Conservation (phyloP, 106 monocot species). For the Allium fistulosum region DNA sequence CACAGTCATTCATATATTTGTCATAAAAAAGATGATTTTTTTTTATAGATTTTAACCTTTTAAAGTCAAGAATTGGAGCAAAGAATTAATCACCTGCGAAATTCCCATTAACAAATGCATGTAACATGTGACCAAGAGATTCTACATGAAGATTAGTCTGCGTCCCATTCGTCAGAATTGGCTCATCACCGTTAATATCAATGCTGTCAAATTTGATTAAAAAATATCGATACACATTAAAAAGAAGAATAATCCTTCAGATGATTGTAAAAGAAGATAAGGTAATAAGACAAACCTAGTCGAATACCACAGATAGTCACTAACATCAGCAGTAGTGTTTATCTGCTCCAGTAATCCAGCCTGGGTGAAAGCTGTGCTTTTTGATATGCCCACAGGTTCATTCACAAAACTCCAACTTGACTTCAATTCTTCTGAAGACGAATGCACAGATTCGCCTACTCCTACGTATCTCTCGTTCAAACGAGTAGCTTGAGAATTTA, state of each 20-base stretch:
- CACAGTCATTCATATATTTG: no score
- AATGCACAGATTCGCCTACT: conserved; percentile 10
- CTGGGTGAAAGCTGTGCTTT: conserved; percentile 40
- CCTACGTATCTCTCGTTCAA: conserved; percentile 43
- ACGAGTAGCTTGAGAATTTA: conserved; percentile 68
- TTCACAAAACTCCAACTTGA: conserved; percentile 70
- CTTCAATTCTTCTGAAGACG: conserved; percentile 24
- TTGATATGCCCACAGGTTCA: conserved; percentile 86
- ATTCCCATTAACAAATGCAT: conserved; percentile 71
- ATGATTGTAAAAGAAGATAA: not conserved
- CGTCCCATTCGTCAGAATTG: conserved; percentile 50
- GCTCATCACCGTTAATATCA: conserved; percentile 59
- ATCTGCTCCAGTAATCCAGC: conserved; percentile 83
- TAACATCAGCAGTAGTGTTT: conserved; percentile 84
- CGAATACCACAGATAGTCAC: conserved; percentile 98
- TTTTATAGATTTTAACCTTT: no score
- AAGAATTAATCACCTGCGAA: conserved; percentile 41
- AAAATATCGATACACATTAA: not conserved
- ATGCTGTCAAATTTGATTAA: conserved; percentile 26
- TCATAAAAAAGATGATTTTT: not conserved
- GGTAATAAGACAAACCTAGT: conserved; percentile 42
- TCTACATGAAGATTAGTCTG: conserved; percentile 65
- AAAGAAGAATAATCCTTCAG: no score
- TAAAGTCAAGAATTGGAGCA: no score
- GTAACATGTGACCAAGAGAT: conserved; percentile 94